phyloP scores from a whole-genome alignment of 2,329 filamentous ascomycete species.

The Scleromitrula shiraiana region DNA sequence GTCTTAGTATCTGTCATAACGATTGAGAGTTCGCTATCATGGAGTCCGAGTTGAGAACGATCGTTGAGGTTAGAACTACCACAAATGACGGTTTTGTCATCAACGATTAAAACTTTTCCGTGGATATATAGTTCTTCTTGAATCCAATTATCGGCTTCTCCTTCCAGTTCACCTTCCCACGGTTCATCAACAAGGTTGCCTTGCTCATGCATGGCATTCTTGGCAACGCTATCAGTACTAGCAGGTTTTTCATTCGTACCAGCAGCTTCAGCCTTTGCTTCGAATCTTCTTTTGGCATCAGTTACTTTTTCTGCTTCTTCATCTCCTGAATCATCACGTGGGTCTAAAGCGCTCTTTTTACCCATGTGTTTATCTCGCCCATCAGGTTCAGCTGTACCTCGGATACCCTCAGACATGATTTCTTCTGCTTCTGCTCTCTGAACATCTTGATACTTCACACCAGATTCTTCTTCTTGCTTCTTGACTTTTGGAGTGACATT shows the following conservation, averaged over 20 bases:
- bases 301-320: slow-evolving; percentile 34
- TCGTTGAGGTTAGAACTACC: slow-evolving; percentile 91
- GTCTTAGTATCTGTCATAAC: slow-evolving; percentile 77
- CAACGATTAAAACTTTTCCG: slow-evolving; percentile 80
- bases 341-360: slow-evolving; percentile 28
- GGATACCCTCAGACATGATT: slow-evolving; percentile 69
- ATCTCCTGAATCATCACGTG: slow-evolving; percentile 27
- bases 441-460: slow-evolving; percentile 76
- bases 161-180: slow-evolving; percentile 67
- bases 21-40: slow-evolving; percentile 86
- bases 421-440: slow-evolving; percentile 85
- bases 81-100: slow-evolving; percentile 78
- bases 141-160: slow-evolving; percentile 80
- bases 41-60: slow-evolving; percentile 75
- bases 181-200: slow-evolving; percentile 56
- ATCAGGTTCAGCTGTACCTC: slow-evolving; percentile 44
- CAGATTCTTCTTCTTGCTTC: slow-evolving; percentile 71
- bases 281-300: slow-evolving; percentile 45
- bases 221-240: slow-evolving; percentile 48
- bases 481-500: slow-evolving; percentile 70
- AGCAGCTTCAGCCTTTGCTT: slow-evolving; percentile 36
- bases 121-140: slow-evolving; percentile 97
- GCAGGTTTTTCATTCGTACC: slow-evolving; percentile 21
- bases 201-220: slow-evolving; percentile 72
- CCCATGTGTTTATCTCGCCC: slow-evolving; percentile 41